A percentile compares a stretch with the other conserved stretches of the same genome.
These are phyloP conservation scores for Phaeosphaeriaceae sp. DNA, from an alignment of 2,329 filamentous ascomycete species.

Conservation along the genomic window DNA sequence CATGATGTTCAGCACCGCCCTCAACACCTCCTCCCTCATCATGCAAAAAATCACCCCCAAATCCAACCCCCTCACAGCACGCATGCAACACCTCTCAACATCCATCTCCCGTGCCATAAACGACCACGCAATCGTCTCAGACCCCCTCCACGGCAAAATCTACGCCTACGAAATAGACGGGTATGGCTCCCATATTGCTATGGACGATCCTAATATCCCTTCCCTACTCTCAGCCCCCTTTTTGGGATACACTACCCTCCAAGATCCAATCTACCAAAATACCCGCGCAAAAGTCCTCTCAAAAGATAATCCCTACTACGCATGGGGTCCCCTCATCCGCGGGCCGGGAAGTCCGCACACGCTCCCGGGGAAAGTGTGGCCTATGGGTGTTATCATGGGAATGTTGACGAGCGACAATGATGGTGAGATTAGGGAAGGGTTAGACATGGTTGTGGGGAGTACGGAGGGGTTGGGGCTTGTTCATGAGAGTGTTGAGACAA, in stretches of 20 bases:
- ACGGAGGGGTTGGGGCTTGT: constrained; percentile 58
- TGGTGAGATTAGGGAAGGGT: constrained; percentile 50
- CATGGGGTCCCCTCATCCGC: constrained; percentile 53
- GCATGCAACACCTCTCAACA: constrained; percentile 56
- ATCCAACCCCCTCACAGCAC: too few species aligned
- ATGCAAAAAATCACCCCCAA: constrained; percentile 56
- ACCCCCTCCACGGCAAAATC: constrained; percentile 44
- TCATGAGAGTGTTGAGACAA: constrained; percentile 58
- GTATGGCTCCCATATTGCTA: constrained; percentile 59
- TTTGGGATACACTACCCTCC: constrained; percentile 58
- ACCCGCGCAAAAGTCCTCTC: constrained; percentile 54
- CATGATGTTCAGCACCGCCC: constrained; percentile 75
- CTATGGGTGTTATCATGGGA: constrained; percentile 58
- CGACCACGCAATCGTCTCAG: constrained; percentile 48
- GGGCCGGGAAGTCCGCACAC: constrained; percentile 56
- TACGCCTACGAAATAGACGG: constrained; percentile 59
- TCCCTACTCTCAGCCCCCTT: constrained; percentile 70
- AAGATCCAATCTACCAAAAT: constrained; percentile 52
- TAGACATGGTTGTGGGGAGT: constrained; percentile 53
- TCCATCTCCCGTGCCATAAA: constrained; percentile 53
- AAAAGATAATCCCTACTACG: constrained; percentile 56
- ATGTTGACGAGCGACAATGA: constrained; percentile 57
- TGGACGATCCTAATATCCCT: constrained; percentile 76
- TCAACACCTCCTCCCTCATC: constrained; percentile 60
- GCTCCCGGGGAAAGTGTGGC: constrained; percentile 55